phyloP scores from a whole-genome alignment of 805 yeast species.

The Allodekkera sacchari region DNA sequence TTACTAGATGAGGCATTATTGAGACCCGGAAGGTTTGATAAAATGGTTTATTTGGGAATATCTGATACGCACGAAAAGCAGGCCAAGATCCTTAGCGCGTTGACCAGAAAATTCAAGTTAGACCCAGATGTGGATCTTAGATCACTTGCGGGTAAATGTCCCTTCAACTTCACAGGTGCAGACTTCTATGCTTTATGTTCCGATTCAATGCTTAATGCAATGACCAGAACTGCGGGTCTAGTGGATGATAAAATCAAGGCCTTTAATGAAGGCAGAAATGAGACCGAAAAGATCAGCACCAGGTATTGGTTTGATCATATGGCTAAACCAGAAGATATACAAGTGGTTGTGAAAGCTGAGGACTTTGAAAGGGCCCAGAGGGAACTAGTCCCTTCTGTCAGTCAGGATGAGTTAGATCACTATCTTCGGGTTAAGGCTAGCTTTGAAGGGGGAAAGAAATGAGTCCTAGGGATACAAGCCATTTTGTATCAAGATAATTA shows the following conservation, averaged over 20 bases:
- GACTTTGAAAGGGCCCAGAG: conserved; percentile 75
- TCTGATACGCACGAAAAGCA: conserved; percentile 89
- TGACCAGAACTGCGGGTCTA: conserved; percentile 78
- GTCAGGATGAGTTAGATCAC: conserved; percentile 78
- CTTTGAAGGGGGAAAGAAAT: conserved; percentile 62
- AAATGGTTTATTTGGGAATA: conserved; percentile 87
- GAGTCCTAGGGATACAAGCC: neutral
- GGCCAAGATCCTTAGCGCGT: conserved; percentile 73
- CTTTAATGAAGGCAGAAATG: conserved; percentile 33
- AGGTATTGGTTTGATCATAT: conserved; percentile 88
- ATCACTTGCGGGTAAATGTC: conserved; percentile 59
- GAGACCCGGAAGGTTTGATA: conserved; percentile 93
- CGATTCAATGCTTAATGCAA: conserved; percentile 92
- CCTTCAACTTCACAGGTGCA: conserved; percentile 94
- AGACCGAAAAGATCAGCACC: conserved; percentile 44
- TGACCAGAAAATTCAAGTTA: conserved; percentile 74
- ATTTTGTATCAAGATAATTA: too few species aligned
- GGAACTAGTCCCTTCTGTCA: conserved; percentile 76
- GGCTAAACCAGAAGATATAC: conserved; percentile 58
- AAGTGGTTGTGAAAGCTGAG: conserved; percentile 56
- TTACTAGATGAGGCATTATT: conserved; percentile 86
- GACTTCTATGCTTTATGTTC: conserved; percentile 95
- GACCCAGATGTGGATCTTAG: conserved; percentile 50
- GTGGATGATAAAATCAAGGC: conserved; percentile 58
- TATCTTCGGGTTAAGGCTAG: conserved; percentile 70